phyloP scores from a whole-genome alignment of 83 land plant genomes.

The Picea engelmannii region DNA sequence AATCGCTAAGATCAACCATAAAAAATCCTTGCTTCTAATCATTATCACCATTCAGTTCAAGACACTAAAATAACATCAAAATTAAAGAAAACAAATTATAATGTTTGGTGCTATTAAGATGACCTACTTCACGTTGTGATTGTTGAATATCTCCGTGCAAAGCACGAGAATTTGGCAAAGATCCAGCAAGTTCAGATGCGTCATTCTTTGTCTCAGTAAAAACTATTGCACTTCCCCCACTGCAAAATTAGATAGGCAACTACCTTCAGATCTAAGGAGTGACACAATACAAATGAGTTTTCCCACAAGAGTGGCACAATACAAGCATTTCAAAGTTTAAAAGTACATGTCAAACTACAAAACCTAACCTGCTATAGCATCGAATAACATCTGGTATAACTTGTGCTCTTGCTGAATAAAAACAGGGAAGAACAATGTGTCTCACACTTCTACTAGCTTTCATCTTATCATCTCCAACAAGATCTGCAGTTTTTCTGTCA shows the following conservation, averaged over 20 bases:
- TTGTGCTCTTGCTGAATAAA: constrained; percentile 63
- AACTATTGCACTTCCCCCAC: constrained; percentile 87
- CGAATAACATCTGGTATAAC: constrained; percentile 86
- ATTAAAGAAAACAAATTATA: neutral
- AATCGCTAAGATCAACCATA: neutral
- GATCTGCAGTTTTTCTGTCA: constrained; percentile 74
- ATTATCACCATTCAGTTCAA: neutral
- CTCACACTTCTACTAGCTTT: constrained; percentile 91
- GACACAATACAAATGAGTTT: neutral
- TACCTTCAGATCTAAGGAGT: neutral
- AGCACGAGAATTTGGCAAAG: constrained; percentile 71
- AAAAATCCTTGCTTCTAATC: neutral
- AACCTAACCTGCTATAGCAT: constrained; percentile 84
- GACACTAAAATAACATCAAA: neutral
- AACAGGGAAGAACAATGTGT: constrained; percentile 88
- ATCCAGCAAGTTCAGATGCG: constrained; percentile 79
- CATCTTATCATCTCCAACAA: constrained; percentile 96
- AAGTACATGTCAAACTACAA: neutral
- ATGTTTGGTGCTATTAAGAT: neutral
- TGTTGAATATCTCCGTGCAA: constrained; percentile 97
- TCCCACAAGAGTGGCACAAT: neutral
- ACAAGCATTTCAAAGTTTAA: neutral
- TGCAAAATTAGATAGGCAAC: constrained; percentile 21
- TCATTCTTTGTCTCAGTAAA: constrained; percentile 97
- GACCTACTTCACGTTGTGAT: constrained; percentile 75